Evolutionary conservation across 306 rosid genomes (phyloP).

Genomic region (Cucumis hystrix): DNA sequence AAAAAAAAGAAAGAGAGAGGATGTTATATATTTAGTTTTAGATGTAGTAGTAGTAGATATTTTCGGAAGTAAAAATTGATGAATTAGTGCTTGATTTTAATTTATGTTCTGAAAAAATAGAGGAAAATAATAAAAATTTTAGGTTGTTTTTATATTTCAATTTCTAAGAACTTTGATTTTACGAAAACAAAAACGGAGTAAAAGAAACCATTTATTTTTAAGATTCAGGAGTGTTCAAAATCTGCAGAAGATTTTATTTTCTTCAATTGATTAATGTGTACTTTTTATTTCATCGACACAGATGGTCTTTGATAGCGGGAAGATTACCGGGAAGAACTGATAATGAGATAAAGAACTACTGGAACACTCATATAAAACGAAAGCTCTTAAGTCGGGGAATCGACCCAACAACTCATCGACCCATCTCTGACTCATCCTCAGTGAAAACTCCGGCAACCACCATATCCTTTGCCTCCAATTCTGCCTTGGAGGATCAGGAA

Average conservation of each 20-base stretch:
- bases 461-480: constrained; percentile 35
- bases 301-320: constrained; percentile 95
- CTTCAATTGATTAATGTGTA: constrained; percentile 6
- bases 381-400: constrained; percentile 89
- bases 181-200: too few relatives aligned
- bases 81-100: too few relatives aligned
- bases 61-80: too few relatives aligned
- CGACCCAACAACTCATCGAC: constrained; percentile 82
- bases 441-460: constrained; percentile 17
- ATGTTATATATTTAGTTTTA: too few relatives aligned
- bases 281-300: constrained; percentile 16
- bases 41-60: too few relatives aligned
- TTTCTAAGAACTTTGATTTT: too few relatives aligned
- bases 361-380: constrained; percentile 96
- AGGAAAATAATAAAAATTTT: too few relatives aligned
- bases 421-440: constrained; percentile 38
- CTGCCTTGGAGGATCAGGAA: constrained; percentile 33
- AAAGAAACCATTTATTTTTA: too few relatives aligned
- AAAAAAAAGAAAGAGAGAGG: too few relatives aligned
- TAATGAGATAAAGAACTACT: constrained; percentile 93
- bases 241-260: background rate
- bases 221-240: background rate
- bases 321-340: constrained; percentile 93
- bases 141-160: too few relatives aligned
- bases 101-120: too few relatives aligned